These are phyloP conservation scores for Acer campestre DNA, from an alignment of 345 rosid genomes.

Conservation along the genomic window DNA sequence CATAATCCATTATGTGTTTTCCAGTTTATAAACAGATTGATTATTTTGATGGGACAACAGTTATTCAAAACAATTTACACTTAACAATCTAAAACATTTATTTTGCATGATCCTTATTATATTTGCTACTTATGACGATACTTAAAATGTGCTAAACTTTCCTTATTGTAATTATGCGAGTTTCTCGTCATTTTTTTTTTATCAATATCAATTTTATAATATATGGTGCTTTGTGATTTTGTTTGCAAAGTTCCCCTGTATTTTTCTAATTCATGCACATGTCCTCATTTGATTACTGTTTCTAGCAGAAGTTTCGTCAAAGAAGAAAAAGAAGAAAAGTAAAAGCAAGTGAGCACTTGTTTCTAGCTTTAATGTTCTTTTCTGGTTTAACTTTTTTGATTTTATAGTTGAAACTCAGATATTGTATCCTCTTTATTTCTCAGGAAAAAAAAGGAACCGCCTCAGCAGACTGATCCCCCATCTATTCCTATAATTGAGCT, in stretches of 20 bases:
- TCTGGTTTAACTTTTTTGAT: neutral
- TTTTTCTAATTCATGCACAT: slow-evolving; percentile 6
- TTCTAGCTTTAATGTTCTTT: slow-evolving; percentile 7
- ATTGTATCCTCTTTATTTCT: slow-evolving; percentile 17
- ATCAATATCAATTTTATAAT: neutral
- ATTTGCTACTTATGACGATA: neutral
- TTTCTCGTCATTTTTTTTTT: neutral
- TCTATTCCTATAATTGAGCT: slow-evolving; percentile 72
- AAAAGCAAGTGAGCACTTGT: slow-evolving; percentile 83
- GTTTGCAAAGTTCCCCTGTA: neutral
- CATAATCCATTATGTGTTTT: no score
- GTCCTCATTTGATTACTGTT: neutral
- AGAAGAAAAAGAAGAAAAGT: slow-evolving; percentile 95
- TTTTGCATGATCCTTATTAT: no score
- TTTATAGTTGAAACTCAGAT: neutral
- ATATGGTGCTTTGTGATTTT: neutral
- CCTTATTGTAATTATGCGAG: neutral
- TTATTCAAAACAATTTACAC: no score
- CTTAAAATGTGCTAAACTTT: neutral
- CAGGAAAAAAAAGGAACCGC: slow-evolving; percentile 86
- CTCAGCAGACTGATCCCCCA: slow-evolving; percentile 87
- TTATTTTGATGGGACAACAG: no score
- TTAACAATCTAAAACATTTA: no score
- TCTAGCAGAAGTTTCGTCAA: slow-evolving; percentile 34
- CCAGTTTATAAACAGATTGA: no score